phyloP scores from a whole-genome alignment of 2,329 filamentous ascomycete species.

The Pseudogymnoascus sp. region DNA sequence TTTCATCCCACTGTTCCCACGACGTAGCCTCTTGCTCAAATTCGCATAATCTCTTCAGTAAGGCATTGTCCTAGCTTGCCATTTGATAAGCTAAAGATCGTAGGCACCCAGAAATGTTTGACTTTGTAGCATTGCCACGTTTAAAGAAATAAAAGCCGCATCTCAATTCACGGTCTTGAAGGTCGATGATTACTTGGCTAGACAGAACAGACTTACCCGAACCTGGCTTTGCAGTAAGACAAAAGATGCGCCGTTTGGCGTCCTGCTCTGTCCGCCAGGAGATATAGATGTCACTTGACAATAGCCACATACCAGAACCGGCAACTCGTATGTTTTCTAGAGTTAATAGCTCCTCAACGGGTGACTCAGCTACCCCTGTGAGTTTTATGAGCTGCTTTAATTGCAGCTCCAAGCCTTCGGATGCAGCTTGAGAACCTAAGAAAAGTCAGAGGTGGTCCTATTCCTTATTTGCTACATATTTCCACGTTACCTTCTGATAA shows the following conservation, averaged over 20 bases:
- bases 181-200: constrained; percentile 16
- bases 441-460: background rate
- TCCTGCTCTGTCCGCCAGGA: background rate
- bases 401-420: background rate
- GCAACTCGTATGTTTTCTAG: background rate
- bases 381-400: constrained; percentile 2
- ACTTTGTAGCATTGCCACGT: constrained; percentile 17
- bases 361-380: background rate
- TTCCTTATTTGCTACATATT: background rate
- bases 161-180: constrained; percentile 10
- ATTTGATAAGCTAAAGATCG: constrained; percentile 30
- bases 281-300: background rate
- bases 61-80: constrained; percentile 20
- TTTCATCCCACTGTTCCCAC: constrained; percentile 23
- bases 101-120: constrained; percentile 15
- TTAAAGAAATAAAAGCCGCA: constrained; percentile 25
- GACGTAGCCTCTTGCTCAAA: constrained; percentile 19
- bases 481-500: background rate
- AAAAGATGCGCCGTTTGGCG: constrained; percentile 16
- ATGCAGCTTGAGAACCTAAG: background rate
- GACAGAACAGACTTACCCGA: constrained; percentile 21
- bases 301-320: background rate
- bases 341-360: background rate
- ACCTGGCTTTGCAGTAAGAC: constrained; percentile 24
- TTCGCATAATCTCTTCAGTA: constrained; percentile 22